Evolutionary conservation across 306 rosid species (phyloP), one percentile per base, ranked within the genome.

Genomic region (Prunus mongolica): DNA sequence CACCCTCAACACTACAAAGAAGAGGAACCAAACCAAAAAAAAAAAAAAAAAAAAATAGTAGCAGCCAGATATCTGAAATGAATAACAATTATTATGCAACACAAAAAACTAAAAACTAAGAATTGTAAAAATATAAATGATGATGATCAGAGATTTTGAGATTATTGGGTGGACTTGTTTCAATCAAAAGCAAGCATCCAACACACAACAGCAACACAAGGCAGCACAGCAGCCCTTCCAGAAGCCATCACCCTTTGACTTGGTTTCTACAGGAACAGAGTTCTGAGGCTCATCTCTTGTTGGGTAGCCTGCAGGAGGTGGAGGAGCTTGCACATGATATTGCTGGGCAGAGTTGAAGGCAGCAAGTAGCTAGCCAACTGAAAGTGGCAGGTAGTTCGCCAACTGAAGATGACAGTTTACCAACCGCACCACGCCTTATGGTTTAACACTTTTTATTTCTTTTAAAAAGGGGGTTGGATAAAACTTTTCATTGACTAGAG

Each of bases 151-250:
- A 46, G 13, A n/a, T 44, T 45, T 38, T 6, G n/a, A 27, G 4
- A 16, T 24, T 76, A 6, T n/a, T n/a, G 30, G 41, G 49, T 20
- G 46, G 45, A 45, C 38, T 44, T 65, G 20, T 25, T n/a, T 55
- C 10, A 25, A 25, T 79, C 76, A 90, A 81, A 83, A 89, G 84
- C 97, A 93, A 0, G 86, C 90, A 46, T 93, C 96, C 94, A 93
- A 80, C 38, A 64, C 76, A 65, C 97, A 92, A 49, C 97, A 92
- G 73, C 97, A 92, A 62, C 96, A 92, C 50, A 88, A 1, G 14
- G 92, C 93, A 65, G 96, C 97, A 82, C 87, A 89, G 83, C 96
- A 90, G 77, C 96, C 98, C 62, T 93, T 87, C 93, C 89, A 93
- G 78, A 93, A 90, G 65, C 98, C 98, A 20, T 87, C 98, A 44